Conservation (phyloP, 352 stramenopile genomes). For the Globisporangium sylvaticum region DNA sequence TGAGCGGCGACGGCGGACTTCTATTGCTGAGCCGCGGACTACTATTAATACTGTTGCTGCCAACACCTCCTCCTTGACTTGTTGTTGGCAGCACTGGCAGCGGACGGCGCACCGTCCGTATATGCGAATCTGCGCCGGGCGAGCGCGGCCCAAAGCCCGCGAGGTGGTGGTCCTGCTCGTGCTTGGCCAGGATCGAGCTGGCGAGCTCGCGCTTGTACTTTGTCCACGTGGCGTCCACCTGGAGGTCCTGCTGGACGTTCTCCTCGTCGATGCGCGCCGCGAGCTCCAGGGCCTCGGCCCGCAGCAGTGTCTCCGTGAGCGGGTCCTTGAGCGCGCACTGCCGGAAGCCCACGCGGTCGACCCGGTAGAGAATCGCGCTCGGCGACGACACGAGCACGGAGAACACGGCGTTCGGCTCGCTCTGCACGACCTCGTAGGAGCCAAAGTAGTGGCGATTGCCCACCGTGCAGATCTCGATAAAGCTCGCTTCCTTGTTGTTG, state of each 20-base stretch:
- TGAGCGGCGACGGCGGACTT: not conserved
- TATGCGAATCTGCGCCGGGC: slow-evolving; percentile 11
- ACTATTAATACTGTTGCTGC: not conserved
- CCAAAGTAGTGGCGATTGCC: slow-evolving; percentile 61
- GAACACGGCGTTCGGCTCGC: slow-evolving; percentile 36
- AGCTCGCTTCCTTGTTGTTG: slow-evolving; percentile 21
- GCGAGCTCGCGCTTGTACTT: slow-evolving; percentile 54
- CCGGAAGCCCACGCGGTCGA: slow-evolving; percentile 69
- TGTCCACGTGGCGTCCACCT: slow-evolving; percentile 37
- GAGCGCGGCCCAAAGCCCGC: slow-evolving; percentile 37
- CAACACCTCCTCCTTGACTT: not conserved
- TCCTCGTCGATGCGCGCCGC: slow-evolving; percentile 33
- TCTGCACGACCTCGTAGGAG: slow-evolving; percentile 44
- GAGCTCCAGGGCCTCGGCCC: slow-evolving; percentile 36
- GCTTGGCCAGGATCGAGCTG: slow-evolving; percentile 26
- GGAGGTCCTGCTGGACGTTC: slow-evolving; percentile 45
- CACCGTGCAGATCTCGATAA: slow-evolving; percentile 56
- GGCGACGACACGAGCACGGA: slow-evolving; percentile 64
- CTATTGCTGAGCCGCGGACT: slow-evolving; percentile 2
- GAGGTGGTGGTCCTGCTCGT: slow-evolving; percentile 32
- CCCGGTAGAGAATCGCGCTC: slow-evolving; percentile 49
- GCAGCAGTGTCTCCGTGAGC: slow-evolving; percentile 40
- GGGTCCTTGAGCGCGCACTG: slow-evolving; percentile 58
- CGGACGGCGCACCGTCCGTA: slow-evolving; percentile 7
- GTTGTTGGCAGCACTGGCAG: slow-evolving; percentile 1